Base-by-base conservation (phyloP, 305 asterid species). In the Vinca major region DNA sequence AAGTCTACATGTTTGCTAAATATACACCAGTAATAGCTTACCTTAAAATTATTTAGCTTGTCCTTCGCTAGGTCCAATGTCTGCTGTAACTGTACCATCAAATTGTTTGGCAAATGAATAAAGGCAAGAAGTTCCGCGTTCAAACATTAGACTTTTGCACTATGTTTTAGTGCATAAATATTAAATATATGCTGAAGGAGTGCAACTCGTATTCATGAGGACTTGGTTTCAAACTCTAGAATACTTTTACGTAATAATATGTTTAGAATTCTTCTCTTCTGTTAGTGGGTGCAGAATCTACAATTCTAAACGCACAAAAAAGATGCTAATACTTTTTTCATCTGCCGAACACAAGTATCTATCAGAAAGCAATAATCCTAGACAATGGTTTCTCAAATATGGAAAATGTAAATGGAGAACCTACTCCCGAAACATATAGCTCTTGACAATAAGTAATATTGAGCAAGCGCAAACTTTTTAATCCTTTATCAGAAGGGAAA, bases 61-160 rank as follows among this genome's bases (percentile, higher is more conserved):
- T 12, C 57, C 70, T 71, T 71, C 57, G 53, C 58, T 9, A 54
- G 43, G 70, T 71, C 65, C 75, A 71, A 5, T 36, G 56, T 54
- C 39, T 52, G 65, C 63, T 44, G 56, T 26, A 54, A 53, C 75
- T 71, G 56, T 40, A 61, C 13, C 37, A 62, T 13, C 37, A 60
- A 36, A n/a, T 48, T 41, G n/a, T 20, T 26, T 47, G 9, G 16
- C 43, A 43, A 21, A 55, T 16, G 33, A 37, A 16, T 51, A 26
- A 49, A 4, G 48, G 44, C 8, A 26, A 57, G 6, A 4, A 51
- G 6, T 14, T 68, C 20, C 47, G 10, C 14, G 33, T 44, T 41
- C 50, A 39, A 63, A 21, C 10, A 20, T 63, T 17, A 12, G 41
- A 19, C 21, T 58, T 21, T 57, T 33, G 63, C 43, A 57, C 41